Base-by-base conservation (phyloP, 352 stramenopile species). In the Globisporangium spiculum region DNA sequence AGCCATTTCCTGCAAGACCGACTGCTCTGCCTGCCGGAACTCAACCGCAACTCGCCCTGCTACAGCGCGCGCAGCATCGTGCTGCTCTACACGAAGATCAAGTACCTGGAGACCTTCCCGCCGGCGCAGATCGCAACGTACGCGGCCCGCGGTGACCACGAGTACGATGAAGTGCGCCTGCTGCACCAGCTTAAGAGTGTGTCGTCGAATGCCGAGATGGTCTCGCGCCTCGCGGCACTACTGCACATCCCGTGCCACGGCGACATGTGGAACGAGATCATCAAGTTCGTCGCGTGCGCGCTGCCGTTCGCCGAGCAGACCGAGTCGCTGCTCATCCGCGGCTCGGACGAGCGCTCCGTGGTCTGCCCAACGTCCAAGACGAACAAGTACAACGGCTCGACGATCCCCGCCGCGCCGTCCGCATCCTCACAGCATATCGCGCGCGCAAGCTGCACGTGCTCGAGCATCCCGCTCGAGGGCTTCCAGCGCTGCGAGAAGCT, bases 301-400 rank as follows among this genome's bases (percentile, higher is more conserved):
- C 70, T 93, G 66, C 87, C 85, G 18, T 95, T 95, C 53, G 87
- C 87, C 9, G 85, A 95, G 66, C 88, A 90, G 65, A 96, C 89
- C 52, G 89, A 95, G 78, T 89, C 86, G 53, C 69, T 96, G 38
- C 71, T 97, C 38, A 76, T 93, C 27, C 86, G 84, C 30, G 90
- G 90, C 30, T 96, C 88, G 56, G 90, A 97, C 69, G 90, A 97
- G 65, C 86, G 90, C 27, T 93, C 89, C 27, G 67, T 90, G 36
- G 60, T 97, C 6, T 91, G 83, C 66, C 74, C 85, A n/a, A 66
- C 68, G 3, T 75, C 77, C 48, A 91, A 94, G 72, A 92, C 85
- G n/a, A 96, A 97, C 80, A 96, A 92, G 61, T 97, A 97, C 66
- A 84, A 94, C 68, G 85, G 80, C 62, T 93, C 89, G 22, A 94